Base-by-base conservation (phyloP, 2,329 filamentous ascomycete genomes). In the Colletotrichum orchidophilum region DNA sequence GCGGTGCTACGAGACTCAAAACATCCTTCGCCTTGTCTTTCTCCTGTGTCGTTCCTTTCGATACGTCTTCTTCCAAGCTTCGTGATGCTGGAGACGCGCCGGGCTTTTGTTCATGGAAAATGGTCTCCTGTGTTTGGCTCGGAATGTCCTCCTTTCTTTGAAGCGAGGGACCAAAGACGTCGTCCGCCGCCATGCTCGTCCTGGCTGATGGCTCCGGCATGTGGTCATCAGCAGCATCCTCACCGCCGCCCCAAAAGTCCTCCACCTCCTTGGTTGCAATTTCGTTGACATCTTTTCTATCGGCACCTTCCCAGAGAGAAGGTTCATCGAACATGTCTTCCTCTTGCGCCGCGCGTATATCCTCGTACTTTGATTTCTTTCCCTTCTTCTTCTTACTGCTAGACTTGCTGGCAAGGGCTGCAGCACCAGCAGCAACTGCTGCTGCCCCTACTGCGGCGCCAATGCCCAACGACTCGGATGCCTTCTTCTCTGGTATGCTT, bases 261-360 rank as follows among this genome's bases (percentile, higher is more conserved):
- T 78, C 79, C 63, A 77, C 73, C 42, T 77, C 77, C 61, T 49
- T 75, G 62, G 50, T 70, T 75, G 49, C 66, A 35, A 67, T 74
- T 46, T 74, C 67, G 35, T 60, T 46, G 18, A 81, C 46, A 8
- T 73, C 72, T 70, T 80, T 84, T 71, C 80, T 81, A 54, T 85
- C 81, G 13, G 80, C 79, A 27, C 81, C 82, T 74, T 87, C 83
- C 83, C 83, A 84, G 29, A 85, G 75, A 18, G 80, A 77, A 61
- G 82, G 77, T 73, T 86, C 82, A 72, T 87, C 82, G 75, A 85
- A 84, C 33, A 84, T 75, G 73, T 86, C 83, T 54, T 86, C 83
- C 15, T 82, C 80, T 59, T 76, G 76, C 13, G 79, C 67, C 42
- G 79, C 76, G 72, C 81, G 79, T 72, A 82, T 82, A 73, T 85